A percentile compares a stretch with the other conserved stretches of the same genome.
These are phyloP conservation scores for Vitis amurensis DNA, from an alignment of 164 flowering plant species.

Conservation along the genomic window DNA sequence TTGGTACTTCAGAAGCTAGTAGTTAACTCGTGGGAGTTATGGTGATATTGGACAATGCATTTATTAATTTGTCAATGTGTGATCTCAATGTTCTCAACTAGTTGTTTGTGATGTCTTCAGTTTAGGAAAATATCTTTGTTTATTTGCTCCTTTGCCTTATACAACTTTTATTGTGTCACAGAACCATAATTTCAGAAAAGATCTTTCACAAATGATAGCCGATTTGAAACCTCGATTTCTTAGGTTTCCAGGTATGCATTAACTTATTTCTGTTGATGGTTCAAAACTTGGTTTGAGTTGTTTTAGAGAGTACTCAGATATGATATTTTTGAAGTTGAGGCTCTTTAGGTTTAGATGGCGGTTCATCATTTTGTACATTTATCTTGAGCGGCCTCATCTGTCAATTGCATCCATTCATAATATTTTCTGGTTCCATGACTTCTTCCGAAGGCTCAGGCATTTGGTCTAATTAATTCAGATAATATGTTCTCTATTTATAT, in stretches of 20 bases:
- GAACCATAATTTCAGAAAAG: constrained; percentile 89
- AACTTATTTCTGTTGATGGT: neutral
- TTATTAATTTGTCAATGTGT: neutral
- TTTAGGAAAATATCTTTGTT: neutral
- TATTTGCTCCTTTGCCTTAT: neutral
- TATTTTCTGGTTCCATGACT: neutral
- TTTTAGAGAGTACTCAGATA: too few species aligned
- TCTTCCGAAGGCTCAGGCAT: neutral
- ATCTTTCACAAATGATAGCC: constrained; percentile 63
- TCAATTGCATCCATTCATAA: neutral
- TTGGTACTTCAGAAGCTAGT: neutral
- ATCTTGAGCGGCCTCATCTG: neutral
- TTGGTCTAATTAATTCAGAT: neutral
- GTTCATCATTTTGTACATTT: too few species aligned
- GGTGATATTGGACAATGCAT: neutral
- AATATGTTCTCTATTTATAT: constrained; percentile 1
- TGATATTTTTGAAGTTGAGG: too few species aligned
- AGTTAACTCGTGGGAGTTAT: neutral
- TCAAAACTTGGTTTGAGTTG: neutral
- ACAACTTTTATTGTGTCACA: constrained; percentile 20
- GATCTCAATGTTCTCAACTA: neutral
- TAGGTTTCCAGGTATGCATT: constrained; percentile 82
- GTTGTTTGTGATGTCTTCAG: neutral
- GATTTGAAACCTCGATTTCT: constrained; percentile 73
- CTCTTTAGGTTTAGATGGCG: too few species aligned